Evolutionary conservation across 352 stramenopile species (phyloP), one percentile per base, ranked within the genome.

Genomic region (Pythium aphanidermatum): DNA sequence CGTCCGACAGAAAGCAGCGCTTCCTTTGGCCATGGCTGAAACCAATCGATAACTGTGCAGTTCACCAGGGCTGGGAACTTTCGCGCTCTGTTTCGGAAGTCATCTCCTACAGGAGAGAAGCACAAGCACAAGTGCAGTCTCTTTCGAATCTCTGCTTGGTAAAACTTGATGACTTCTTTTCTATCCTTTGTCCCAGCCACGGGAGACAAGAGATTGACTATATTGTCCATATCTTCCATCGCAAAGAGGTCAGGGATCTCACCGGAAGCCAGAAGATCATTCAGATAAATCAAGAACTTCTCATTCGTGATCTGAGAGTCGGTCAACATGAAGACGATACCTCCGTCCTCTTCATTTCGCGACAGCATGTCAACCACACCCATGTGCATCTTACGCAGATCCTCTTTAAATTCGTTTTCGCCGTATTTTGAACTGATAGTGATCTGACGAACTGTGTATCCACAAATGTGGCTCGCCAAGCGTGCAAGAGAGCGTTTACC

Each of bases 301-400:
- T 98, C 92, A 65, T 98, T 98, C 10, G 90, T 97, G 58, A 98
- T 98, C 59, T 98, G 89, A 4, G 78, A 95, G 55, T 98, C 94
- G 1, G 88, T 97, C 8, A 98, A 67, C 56, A 98, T 85, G 55
- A 98, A 98, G 33, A 97, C 88, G 26, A 98, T 68, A 4, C 86
- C 89, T 27, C 75, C 76, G 30, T 90, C 78, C 32, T 91, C 79
- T 75, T 93, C 79, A 20, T 77, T 81, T 20, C 81, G 74, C 21
- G 76, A 86, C 5, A 87, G 50, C 74, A 97, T 92, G 26, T 98
- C 90, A 29, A 97, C 95, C 23, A 98, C 66, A 5, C 76, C 89
- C 52, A 96, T 83, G 66, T 96, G 96, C 84, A 97, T 96, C 48
- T 83, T 87, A 36, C 95, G 93, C 42, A 98, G 58, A 59, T 98